Evolutionary conservation across 2,329 filamentous ascomycete species (phyloP), one percentile per base, ranked within the genome.

Genomic region (Incumbomyces lentus): DNA sequence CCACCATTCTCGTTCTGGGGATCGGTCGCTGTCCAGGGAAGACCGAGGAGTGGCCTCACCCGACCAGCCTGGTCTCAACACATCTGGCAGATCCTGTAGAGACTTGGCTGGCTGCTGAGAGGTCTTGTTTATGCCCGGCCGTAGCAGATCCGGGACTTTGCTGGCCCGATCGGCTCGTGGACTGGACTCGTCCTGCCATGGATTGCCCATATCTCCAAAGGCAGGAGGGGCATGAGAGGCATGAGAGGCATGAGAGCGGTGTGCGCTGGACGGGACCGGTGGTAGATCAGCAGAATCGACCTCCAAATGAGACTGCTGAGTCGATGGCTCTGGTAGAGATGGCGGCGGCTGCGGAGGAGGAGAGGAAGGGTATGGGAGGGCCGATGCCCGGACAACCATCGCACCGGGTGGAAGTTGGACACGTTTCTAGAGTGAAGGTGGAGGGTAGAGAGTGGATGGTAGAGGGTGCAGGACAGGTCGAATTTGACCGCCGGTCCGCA

Each of bases 21-120:
- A 58, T n/a, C 53, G 40, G 19, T 55, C 45, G 43, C 56, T 58
- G 36, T 58, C 56, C 22, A 56, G 18, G 3, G 56, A 58, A 16
- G 56, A 57, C 22, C 56, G 46, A 6, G 56, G 56, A 6, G 56
- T 58, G 14, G 52, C 49, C 39, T 55, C 52, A 22, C 48, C 47
- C 12, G 52, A 52, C 22, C 47, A 50, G 6, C 55, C 55, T 7
- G 52, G 52, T 46, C 53, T 40, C 22, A 57, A 46, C 16, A 52
- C 34, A n/a, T 53, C 36, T 7, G 55, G 53, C 18, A 55, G 34
- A 49, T 49, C 12, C 42, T 37, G 13, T 46, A n/a, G 11, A 33
- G 44, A 35, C 14, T 50, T 39, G 18, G 8, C 12, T 8, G 45
- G 35, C 17, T 19, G 44, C 5, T 47, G 16, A 6, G 36, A 46